phyloP scores from a whole-genome alignment of 78 protist genomes.

The Guillardia theta region DNA sequence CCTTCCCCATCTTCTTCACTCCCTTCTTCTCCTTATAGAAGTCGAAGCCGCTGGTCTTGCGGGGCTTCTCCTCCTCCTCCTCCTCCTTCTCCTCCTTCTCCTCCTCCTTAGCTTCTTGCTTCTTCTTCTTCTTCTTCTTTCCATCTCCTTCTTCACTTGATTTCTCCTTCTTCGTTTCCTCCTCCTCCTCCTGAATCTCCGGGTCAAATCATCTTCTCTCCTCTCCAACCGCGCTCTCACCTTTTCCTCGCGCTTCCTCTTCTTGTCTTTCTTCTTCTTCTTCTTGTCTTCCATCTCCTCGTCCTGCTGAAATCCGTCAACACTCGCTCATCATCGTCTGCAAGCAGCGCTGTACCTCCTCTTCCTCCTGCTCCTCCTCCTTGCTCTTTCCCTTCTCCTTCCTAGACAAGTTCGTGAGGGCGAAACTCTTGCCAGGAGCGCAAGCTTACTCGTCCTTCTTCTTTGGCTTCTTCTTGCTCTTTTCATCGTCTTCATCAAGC shows the following conservation, averaged over 20 bases:
- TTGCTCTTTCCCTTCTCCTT: too few relatives aligned
- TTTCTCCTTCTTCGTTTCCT: background rate
- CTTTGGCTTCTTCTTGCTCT: too few relatives aligned
- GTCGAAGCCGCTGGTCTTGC: background rate
- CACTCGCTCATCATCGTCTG: too few relatives aligned
- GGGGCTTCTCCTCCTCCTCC: background rate
- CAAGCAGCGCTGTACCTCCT: too few relatives aligned
- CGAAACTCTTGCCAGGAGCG: too few relatives aligned
- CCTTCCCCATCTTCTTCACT: background rate
- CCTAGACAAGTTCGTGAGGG: too few relatives aligned
- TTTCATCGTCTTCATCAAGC: too few relatives aligned
- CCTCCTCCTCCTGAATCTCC: background rate
- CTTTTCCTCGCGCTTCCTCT: background rate
- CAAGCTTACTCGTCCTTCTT: too few relatives aligned
- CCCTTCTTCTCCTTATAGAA: background rate
- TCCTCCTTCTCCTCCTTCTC: background rate
- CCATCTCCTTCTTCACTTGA: background rate
- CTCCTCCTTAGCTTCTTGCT: background rate
- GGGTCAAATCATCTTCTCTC: too few relatives aligned
- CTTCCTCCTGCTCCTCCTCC: too few relatives aligned
- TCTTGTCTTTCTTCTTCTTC: background rate
- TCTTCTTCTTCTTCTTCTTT: background rate
- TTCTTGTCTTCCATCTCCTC: too few relatives aligned
- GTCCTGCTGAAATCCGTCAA: too few relatives aligned
- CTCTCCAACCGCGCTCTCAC: background rate